phyloP scores from a whole-genome alignment of 208 protist genomes.

The Angomonas ambiguus region DNA sequence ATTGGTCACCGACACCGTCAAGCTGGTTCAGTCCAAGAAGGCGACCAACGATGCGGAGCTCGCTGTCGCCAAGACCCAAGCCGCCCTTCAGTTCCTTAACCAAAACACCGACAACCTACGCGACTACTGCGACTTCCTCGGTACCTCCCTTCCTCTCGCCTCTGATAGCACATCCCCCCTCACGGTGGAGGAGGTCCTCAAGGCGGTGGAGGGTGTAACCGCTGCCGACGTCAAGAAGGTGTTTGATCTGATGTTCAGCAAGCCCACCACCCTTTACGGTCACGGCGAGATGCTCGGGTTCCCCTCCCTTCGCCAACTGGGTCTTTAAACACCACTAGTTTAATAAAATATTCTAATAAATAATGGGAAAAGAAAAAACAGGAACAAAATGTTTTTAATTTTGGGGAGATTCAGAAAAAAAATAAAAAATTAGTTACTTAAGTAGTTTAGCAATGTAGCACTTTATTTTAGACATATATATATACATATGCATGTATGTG shows the following conservation, averaged over 20 bases:
- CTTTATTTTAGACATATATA: conserved; percentile 2
- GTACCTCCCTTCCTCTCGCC: conserved; percentile 55
- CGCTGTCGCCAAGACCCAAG: conserved; percentile 57
- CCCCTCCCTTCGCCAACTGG: conserved; percentile 77
- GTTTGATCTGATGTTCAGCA: conserved; percentile 58
- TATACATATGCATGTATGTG: neutral
- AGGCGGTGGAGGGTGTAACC: conserved; percentile 51
- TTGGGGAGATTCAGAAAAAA: neutral
- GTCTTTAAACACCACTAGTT: conserved; percentile 34
- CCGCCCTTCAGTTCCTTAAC: conserved; percentile 46
- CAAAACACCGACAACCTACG: conserved; percentile 60
- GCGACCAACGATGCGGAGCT: conserved; percentile 27
- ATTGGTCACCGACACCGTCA: conserved; percentile 47
- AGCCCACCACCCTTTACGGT: conserved; percentile 63
- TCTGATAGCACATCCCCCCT: conserved; percentile 29
- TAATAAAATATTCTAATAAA: conserved; percentile 6
- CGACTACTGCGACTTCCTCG: conserved; percentile 87
- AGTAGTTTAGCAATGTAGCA: conserved; percentile 10
- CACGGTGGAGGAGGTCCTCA: conserved; percentile 50
- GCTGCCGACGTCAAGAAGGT: conserved; percentile 64
- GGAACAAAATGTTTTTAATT: conserved; percentile 2
- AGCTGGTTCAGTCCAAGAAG: conserved; percentile 42
- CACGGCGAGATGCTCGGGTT: conserved; percentile 81
- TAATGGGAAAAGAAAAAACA: conserved; percentile 6
- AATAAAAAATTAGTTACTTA: conserved; percentile 6